These are phyloP conservation scores for Eucalyptus cloeziana DNA, from an alignment of 345 rosid species.

Conservation along the genomic window DNA sequence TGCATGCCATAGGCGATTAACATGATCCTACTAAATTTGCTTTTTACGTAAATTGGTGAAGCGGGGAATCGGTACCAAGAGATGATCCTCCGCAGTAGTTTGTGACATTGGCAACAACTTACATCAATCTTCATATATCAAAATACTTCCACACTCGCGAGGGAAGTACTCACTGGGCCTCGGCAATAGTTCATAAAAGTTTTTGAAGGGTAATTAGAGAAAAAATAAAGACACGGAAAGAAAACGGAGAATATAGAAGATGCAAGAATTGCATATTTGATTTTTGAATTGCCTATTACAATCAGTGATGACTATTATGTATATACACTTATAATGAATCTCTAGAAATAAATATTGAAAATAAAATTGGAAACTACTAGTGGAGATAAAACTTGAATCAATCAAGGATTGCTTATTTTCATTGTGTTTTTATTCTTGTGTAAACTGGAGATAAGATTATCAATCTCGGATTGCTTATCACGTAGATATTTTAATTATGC, in stretches of 20 bases:
- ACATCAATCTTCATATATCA: neutral
- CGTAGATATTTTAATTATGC: neutral
- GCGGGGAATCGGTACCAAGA: too few relatives aligned
- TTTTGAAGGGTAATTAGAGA: fast-evolving
- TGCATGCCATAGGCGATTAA: neutral
- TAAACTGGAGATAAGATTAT: fast-evolving
- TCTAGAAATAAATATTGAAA: too few relatives aligned
- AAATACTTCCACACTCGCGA: neutral
- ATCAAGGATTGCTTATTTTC: too few relatives aligned
- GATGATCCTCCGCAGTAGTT: neutral
- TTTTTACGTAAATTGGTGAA: too few relatives aligned
- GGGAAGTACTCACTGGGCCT: fast-evolving
- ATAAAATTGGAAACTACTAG: neutral
- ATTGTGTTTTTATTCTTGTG: fast-evolving
- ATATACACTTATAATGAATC: neutral
- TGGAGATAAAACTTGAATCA: fast-evolving
- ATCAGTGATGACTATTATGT: neutral
- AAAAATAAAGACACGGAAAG: fast-evolving
- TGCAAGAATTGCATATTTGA: neutral
- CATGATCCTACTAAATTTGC: neutral
- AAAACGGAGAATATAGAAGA: too few relatives aligned
- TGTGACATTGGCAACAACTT: neutral
- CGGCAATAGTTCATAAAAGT: neutral
- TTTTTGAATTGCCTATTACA: neutral
- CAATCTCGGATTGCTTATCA: neutral